Conservation (phyloP, 495 filamentous ascomycete species). For the Penicillium herquei region DNA sequence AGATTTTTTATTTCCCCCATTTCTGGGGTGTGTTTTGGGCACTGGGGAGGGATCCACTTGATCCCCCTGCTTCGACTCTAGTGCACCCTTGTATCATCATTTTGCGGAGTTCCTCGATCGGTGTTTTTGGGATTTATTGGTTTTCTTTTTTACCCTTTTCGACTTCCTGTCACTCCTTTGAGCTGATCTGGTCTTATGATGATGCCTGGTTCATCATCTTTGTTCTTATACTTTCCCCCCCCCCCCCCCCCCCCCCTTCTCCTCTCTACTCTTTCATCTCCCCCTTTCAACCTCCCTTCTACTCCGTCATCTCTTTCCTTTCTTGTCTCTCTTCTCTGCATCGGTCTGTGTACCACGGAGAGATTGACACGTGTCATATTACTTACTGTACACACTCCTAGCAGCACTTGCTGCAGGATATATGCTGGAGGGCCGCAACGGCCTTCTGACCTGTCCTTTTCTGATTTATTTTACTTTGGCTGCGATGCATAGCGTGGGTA, state of each 20-base stretch:
- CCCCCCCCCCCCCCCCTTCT: constrained; percentile 1
- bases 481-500: constrained; percentile 32
- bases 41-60: constrained; percentile 10
- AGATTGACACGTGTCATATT: constrained; percentile 24
- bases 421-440: neutral
- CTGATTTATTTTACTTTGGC: constrained; percentile 14
- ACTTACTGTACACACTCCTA: constrained; percentile 11
- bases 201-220: neutral
- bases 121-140: constrained; percentile 5
- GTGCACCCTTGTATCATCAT: constrained; percentile 22
- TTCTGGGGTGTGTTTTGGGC: neutral
- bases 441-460: constrained; percentile 4
- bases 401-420: constrained; percentile 16
- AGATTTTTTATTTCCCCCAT: constrained; percentile 14
- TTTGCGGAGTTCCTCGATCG: constrained; percentile 12
- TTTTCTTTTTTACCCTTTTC: constrained; percentile 4
- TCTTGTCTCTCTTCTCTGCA: constrained; percentile 1
- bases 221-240: constrained; percentile 3
- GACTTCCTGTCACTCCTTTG: neutral
- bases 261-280: neutral
- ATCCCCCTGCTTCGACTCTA: constrained; percentile 1
- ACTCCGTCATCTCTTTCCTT: constrained; percentile 6
- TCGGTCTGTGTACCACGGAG: constrained; percentile 9
- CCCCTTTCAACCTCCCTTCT: neutral
- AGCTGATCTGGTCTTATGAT: neutral